A percentile compares a stretch with the other conserved stretches of the same genome.
Conservation (phyloP, 371 early-diverging fungal species). For the Circinella minor region DNA sequence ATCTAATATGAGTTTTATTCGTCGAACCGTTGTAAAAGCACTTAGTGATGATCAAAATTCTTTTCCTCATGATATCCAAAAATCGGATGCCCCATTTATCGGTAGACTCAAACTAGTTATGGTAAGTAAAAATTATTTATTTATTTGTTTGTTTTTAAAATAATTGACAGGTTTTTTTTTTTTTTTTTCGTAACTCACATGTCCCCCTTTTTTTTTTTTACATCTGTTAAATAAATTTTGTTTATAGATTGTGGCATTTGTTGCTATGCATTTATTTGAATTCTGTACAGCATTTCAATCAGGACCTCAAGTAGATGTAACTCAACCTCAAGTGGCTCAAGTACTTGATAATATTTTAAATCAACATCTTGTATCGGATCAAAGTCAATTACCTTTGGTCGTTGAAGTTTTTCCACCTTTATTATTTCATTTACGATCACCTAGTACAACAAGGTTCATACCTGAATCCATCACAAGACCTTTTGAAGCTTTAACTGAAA, state of each 20-base stretch:
- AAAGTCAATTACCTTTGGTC: slow-evolving; percentile 49
- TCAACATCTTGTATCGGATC: slow-evolving; percentile 44
- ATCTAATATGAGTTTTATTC: slow-evolving; percentile 43
- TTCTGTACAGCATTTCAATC: slow-evolving; percentile 66
- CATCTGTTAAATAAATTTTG: neutral
- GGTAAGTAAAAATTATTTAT: slow-evolving; percentile 11
- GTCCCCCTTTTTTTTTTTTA: neutral
- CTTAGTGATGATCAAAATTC: slow-evolving; percentile 38
- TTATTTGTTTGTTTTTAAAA: neutral
- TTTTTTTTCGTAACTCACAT: slow-evolving; percentile 1
- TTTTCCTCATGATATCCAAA: slow-evolving; percentile 18
- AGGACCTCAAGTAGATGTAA: slow-evolving; percentile 50
- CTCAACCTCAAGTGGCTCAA: slow-evolving; percentile 40
- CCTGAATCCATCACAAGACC: slow-evolving; percentile 40
- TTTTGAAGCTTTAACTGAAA: slow-evolving; percentile 47
- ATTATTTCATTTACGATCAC: slow-evolving; percentile 51
- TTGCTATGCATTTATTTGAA: slow-evolving; percentile 77
- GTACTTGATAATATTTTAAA: slow-evolving; percentile 49
- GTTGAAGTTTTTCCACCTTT: slow-evolving; percentile 70
- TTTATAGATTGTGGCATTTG: slow-evolving; percentile 64
- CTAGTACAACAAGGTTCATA: slow-evolving; percentile 20
- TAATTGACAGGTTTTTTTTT: slow-evolving; percentile 1
- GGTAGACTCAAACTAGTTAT: slow-evolving; percentile 57
- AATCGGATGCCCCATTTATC: slow-evolving; percentile 54
- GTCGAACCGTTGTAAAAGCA: slow-evolving; percentile 53